Conservation (phyloP, 257 asterid species). For the Solanum verrucosum region DNA sequence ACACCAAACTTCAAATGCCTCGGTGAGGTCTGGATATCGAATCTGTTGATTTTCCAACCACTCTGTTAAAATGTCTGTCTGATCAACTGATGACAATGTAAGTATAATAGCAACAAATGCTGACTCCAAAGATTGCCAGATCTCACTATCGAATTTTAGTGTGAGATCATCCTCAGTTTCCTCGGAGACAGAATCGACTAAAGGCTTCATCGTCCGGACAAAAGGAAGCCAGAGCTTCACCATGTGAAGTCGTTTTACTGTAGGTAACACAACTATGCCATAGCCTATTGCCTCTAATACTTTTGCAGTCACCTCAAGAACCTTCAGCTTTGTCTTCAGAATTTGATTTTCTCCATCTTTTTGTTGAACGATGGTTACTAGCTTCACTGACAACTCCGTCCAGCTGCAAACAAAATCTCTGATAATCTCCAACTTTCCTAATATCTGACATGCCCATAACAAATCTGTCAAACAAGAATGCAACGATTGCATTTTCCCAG, state of each 20-base stretch:
- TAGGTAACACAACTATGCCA: slow-evolving; percentile 47
- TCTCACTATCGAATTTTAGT: slow-evolving; percentile 41
- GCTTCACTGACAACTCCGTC: slow-evolving; percentile 48
- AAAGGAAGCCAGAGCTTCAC: slow-evolving; percentile 69
- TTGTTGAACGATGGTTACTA: slow-evolving; percentile 31
- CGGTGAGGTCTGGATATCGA: slow-evolving; percentile 72
- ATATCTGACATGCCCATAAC: slow-evolving; percentile 68
- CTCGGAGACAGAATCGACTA: slow-evolving; percentile 24
- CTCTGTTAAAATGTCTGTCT: slow-evolving; percentile 63
- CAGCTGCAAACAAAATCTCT: slow-evolving; percentile 45
- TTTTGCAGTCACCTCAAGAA: slow-evolving; percentile 47
- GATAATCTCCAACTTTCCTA: slow-evolving; percentile 47
- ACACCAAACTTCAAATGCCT: slow-evolving; percentile 94
- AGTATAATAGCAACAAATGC: slow-evolving; percentile 65
- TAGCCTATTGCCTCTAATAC: slow-evolving; percentile 58
- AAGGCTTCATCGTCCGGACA: slow-evolving; percentile 38
- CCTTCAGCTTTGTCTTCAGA: slow-evolving; percentile 33
- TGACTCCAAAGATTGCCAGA: slow-evolving; percentile 80
- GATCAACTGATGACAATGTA: slow-evolving; percentile 65
- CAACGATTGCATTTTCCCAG: slow-evolving; percentile 23
- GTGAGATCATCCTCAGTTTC: slow-evolving; percentile 36
- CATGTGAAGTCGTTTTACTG: slow-evolving; percentile 36
- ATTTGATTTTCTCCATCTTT: slow-evolving; percentile 10
- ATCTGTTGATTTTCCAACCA: slow-evolving; percentile 54
- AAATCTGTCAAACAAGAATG: slow-evolving; percentile 39